Base-by-base conservation (phyloP, 1,139 yeast genomes). In the Candida pseudoviswanathii region DNA sequence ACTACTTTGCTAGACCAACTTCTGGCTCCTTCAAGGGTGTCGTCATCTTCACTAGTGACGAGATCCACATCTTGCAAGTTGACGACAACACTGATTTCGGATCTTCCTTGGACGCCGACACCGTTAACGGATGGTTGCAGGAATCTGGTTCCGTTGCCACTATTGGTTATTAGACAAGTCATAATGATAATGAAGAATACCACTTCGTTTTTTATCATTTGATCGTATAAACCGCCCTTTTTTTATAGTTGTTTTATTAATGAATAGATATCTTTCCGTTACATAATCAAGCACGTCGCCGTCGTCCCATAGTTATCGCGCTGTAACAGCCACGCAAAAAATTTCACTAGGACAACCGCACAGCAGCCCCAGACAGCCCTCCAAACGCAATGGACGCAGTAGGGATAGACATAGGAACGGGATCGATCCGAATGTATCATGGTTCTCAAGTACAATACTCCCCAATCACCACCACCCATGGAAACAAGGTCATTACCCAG, bases 1-100 rank as follows among this genome's bases (percentile, higher is more conserved):
- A 91, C 72, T 91, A 85, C 80, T 89, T 94, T 67, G 64, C 70
- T 26, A 89, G 99, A 80, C 98, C 98, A 63, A 80, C 86, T 45
- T 65, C 75, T 54, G 80, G 84, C 22, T 77, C 96, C 47, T 75
- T 92, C 78, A 90, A 88, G 76, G 97, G 96, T 60, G 98, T 97
- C 56, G 97, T 83, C 55, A 75, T 92, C 60, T 92, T 94, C 71
- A 59, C 68, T 41, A 79, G 83, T 59, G 61, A 74, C 44, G 70
- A 76, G 47, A 75, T 89, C 57, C 79, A 81, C 62, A 72, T 89
- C 63, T 80, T 84, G 56, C 73, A 77, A 58, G 81, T 90, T 52
- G 81, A 78, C 63, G 66, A 66, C 56, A 71, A 75, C 54, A 50
- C 54, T 21, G 30, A 43, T 33, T 88, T 90, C 63, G 80, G 73